A percentile compares a stretch with the other conserved stretches of the same genome.
Conservation (phyloP, 2,329 filamentous ascomycete species). For the Epichloe sylvatica region DNA sequence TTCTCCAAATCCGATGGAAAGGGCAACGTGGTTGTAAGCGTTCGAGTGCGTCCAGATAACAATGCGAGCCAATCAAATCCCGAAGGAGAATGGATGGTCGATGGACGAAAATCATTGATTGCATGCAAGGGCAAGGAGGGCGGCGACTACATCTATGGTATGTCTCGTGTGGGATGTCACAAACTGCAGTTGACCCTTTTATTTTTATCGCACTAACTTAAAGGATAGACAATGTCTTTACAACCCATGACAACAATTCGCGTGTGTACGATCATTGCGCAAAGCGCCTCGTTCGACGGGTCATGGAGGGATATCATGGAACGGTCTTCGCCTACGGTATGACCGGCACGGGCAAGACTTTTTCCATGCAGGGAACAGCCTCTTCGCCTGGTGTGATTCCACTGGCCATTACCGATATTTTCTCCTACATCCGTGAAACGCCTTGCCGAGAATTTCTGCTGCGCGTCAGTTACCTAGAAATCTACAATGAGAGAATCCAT, state of each 20-base stretch:
- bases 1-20: conserved; percentile 56
- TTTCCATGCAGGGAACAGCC: conserved; percentile 97
- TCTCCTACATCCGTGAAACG: conserved; percentile 96
- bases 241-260: conserved; percentile 83
- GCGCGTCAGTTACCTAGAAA: conserved; percentile 94
- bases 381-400: conserved; percentile 93
- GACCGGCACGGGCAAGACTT: conserved; percentile 97
- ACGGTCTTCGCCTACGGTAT: conserved; percentile 98
- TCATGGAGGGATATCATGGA: conserved; percentile 98
- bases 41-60: conserved; percentile 77
- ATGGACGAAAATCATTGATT: conserved; percentile 68
- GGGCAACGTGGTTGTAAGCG: conserved; percentile 91
- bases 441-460: conserved; percentile 87
- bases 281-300: conserved; percentile 83
- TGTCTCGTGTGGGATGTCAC: conserved; percentile 15
- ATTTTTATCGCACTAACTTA: conserved; percentile 10
- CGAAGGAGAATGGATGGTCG: conserved; percentile 84
- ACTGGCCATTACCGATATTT: conserved; percentile 94
- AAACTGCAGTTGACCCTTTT: background rate
- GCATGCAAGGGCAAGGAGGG: conserved; percentile 78
- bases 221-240: conserved; percentile 79
- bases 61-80: conserved; percentile 44
- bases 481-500: conserved; percentile 96
- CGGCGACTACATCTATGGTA: conserved; percentile 86
- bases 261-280: conserved; percentile 89